Evolutionary conservation across 225 moss, liverwort and hornwort species (phyloP).

Genomic region (Rhytidiadelphus loreus): DNA sequence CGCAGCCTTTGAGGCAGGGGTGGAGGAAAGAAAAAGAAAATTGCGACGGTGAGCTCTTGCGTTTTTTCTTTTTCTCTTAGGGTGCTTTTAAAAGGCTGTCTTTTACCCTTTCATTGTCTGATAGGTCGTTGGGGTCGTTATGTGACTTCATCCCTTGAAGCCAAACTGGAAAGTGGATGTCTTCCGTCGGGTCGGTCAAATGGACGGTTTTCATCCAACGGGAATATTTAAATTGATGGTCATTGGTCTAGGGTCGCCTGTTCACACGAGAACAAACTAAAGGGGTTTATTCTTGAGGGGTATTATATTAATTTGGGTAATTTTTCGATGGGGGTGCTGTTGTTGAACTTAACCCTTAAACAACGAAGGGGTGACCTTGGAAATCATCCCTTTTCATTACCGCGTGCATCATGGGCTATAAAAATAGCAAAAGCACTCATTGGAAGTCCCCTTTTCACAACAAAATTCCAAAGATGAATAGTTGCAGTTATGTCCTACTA

Average conservation of each 20-base stretch:
- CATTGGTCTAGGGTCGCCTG: not conserved
- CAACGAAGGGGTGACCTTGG: no score
- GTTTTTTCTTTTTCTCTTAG: not conserved
- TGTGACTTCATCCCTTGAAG: not conserved
- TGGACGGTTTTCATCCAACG: not conserved
- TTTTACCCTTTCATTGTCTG: not conserved
- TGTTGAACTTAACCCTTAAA: no score
- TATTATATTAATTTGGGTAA: not conserved
- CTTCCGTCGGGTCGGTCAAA: not conserved
- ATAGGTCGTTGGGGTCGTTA: not conserved
- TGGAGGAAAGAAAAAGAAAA: not conserved
- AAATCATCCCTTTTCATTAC: no score
- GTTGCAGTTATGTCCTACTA: no score
- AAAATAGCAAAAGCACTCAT: no score
- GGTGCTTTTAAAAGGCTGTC: not conserved
- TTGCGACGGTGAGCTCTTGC: no score
- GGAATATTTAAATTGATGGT: not conserved
- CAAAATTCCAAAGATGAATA: no score
- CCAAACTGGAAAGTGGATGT: not conserved
- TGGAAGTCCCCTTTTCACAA: no score
- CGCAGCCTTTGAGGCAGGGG: not conserved
- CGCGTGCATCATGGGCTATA: no score
- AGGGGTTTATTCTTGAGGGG: not conserved
- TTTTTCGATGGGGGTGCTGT: fast-evolving
- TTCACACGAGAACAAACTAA: not conserved